Conservation (phyloP, 2,329 filamentous ascomycete genomes). For the Neofusicoccum laricinum region DNA sequence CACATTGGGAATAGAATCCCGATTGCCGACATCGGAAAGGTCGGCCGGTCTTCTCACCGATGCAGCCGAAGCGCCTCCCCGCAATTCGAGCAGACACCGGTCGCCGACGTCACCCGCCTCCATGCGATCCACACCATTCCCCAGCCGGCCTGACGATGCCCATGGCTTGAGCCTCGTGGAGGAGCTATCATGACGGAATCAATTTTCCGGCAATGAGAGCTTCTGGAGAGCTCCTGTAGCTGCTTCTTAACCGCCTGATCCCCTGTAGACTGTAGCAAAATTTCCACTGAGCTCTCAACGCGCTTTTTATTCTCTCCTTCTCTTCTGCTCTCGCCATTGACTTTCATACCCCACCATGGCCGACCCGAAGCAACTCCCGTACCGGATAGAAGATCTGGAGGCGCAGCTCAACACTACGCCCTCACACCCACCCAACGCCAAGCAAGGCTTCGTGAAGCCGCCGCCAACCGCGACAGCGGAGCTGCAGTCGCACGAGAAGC, state of each 20-base stretch:
- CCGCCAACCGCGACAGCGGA: constrained; percentile 28
- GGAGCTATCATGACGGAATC: not conserved
- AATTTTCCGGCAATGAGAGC: not conserved
- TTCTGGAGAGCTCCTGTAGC: not conserved
- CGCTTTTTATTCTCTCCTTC: not conserved
- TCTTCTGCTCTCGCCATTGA: not conserved
- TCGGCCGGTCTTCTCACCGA: constrained; percentile 8
- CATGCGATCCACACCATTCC: constrained; percentile 1
- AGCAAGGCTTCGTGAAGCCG: constrained; percentile 26
- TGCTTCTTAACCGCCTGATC: not conserved
- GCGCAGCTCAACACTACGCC: constrained; percentile 21
- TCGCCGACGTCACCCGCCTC: constrained; percentile 1
- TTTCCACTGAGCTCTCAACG: not conserved
- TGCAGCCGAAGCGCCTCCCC: constrained; percentile 6
- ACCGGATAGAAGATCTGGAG: constrained; percentile 12
- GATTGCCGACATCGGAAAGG: constrained; percentile 2
- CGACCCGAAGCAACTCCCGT: constrained; percentile 4
- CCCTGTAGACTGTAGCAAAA: not conserved
- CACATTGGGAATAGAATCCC: constrained; percentile 1
- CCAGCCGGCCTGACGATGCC: not conserved
- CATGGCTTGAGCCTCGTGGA: not conserved
- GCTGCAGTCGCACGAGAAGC: constrained; percentile 36
- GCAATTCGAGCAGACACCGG: not conserved
- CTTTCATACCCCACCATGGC: not conserved
- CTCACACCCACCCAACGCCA: not conserved